These are phyloP conservation scores for Pichia gijzeniarum DNA, from an alignment of 805 yeast species.

Conservation along the genomic window DNA sequence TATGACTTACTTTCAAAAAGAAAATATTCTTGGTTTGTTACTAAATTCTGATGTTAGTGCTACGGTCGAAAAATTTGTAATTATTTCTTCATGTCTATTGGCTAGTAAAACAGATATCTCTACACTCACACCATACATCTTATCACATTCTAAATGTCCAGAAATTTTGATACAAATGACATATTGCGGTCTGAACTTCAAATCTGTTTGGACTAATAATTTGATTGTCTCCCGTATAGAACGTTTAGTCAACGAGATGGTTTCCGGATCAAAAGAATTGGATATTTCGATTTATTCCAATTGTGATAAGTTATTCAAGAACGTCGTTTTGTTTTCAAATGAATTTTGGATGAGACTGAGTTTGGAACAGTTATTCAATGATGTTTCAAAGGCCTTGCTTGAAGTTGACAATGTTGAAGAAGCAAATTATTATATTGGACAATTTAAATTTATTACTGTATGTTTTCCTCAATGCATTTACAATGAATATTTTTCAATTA, in stretches of 20 bases:
- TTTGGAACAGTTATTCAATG: slow-evolving; percentile 18
- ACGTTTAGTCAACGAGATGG: slow-evolving; percentile 23
- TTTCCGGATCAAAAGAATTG: slow-evolving; percentile 12
- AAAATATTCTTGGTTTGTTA: slow-evolving; percentile 14
- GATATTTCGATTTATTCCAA: slow-evolving; percentile 18
- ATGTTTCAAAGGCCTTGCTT: slow-evolving; percentile 13
- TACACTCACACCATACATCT: slow-evolving; percentile 13
- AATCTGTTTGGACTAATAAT: slow-evolving; percentile 17
- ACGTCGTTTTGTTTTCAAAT: slow-evolving; percentile 18
- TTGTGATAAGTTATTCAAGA: slow-evolving; percentile 18
- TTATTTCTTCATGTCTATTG: slow-evolving; percentile 15
- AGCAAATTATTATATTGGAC: slow-evolving; percentile 20
- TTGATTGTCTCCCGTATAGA: slow-evolving; percentile 20
- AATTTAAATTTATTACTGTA: slow-evolving; percentile 21
- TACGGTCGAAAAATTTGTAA: slow-evolving; percentile 17
- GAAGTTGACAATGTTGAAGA: slow-evolving; percentile 16
- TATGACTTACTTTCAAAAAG: slow-evolving; percentile 14
- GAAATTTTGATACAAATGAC: slow-evolving; percentile 18
- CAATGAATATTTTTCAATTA: slow-evolving; percentile 20
- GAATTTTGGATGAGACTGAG: slow-evolving; percentile 25
- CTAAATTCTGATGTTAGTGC: slow-evolving; percentile 4
- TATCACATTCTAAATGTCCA: slow-evolving; percentile 15
- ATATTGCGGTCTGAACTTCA: slow-evolving; percentile 15
- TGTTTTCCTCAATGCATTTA: slow-evolving; percentile 21
- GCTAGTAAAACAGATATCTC: slow-evolving; percentile 9